Percentiles rank a stretch among this genome's conserved stretches.
phyloP scores from a whole-genome alignment of 2,329 filamentous ascomycete genomes.

The Venturia effusa region DNA sequence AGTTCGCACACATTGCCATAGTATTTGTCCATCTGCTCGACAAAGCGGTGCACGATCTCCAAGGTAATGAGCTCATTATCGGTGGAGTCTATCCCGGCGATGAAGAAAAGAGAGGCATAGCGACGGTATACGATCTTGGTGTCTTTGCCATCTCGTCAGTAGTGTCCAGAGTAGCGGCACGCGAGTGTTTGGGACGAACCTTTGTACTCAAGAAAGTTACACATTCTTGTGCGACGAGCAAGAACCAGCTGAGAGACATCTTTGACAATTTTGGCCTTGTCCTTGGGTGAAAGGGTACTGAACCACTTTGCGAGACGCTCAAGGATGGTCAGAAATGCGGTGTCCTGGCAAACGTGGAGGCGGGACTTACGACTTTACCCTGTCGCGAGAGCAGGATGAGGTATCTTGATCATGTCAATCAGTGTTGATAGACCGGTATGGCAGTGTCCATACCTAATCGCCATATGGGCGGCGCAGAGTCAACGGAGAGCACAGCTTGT shows the following conservation, averaged over 20 bases:
- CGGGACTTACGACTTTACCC: slow-evolving; percentile 85
- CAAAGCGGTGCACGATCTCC: slow-evolving; percentile 97
- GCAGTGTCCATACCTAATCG: slow-evolving; percentile 40
- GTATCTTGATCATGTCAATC: slow-evolving; percentile 51
- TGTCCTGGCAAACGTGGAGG: slow-evolving; percentile 20
- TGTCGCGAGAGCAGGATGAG: slow-evolving; percentile 94
- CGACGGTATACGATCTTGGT: slow-evolving; percentile 98
- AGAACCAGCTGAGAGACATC: slow-evolving; percentile 97
- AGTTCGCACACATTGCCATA: slow-evolving; percentile 99
- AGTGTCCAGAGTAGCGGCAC: background rate
- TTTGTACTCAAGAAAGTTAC: slow-evolving; percentile 99
- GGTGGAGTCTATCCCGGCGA: slow-evolving; percentile 89
- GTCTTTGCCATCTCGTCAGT: slow-evolving; percentile 46
- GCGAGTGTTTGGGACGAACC: slow-evolving; percentile 40
- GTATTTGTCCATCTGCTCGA: slow-evolving; percentile 99
- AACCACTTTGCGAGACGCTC: slow-evolving; percentile 99
- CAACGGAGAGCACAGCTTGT: background rate
- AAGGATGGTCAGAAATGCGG: slow-evolving; percentile 17
- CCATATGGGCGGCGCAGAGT: slow-evolving; percentile 28
- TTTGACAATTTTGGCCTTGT: slow-evolving; percentile 99
- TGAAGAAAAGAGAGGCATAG: slow-evolving; percentile 98
- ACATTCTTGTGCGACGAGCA: slow-evolving; percentile 94
- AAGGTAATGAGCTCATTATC: slow-evolving; percentile 98
- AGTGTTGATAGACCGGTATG: background rate
- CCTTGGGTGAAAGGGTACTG: slow-evolving; percentile 90